These are phyloP conservation scores for Apium graveolens DNA, from an alignment of 129 eudicot species.

Conservation along the genomic window DNA sequence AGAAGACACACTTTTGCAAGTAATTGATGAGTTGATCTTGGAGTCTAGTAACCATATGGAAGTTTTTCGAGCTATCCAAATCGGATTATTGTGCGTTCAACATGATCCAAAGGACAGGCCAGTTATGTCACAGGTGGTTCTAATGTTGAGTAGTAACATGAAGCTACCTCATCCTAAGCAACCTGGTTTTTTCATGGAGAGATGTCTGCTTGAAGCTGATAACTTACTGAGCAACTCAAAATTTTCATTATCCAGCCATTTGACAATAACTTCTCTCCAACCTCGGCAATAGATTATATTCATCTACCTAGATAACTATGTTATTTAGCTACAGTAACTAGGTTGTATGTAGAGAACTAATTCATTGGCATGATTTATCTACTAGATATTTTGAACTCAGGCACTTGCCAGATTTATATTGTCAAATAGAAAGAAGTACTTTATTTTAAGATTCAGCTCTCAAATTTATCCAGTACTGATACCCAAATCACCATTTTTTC, in stretches of 20 bases:
- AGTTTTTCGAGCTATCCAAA: slow-evolving; percentile 1
- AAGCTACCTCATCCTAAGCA: slow-evolving; percentile 1
- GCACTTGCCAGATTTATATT: not conserved
- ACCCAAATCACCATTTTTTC: not conserved
- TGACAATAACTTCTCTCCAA: not conserved
- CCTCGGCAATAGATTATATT: not conserved
- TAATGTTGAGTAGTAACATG: not conserved
- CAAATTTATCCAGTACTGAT: too few species aligned
- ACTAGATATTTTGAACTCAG: not conserved
- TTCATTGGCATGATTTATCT: not conserved
- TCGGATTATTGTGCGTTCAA: slow-evolving; percentile 5
- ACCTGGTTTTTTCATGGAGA: slow-evolving; percentile 2
- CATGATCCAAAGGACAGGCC: not conserved
- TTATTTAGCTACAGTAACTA: not conserved
- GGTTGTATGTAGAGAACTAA: not conserved
- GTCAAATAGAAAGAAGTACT: not conserved
- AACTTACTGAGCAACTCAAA: not conserved
- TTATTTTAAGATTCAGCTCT: not conserved
- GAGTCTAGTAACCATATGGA: not conserved
- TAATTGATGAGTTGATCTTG: not conserved
- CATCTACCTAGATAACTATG: not conserved
- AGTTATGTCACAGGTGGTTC: slow-evolving; percentile 3
- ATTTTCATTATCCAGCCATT: not conserved
- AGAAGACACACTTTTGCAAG: not conserved
- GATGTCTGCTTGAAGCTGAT: not conserved